Base-by-base conservation (phyloP, 2,329 filamentous ascomycete genomes). In the Xylaria sp. region DNA sequence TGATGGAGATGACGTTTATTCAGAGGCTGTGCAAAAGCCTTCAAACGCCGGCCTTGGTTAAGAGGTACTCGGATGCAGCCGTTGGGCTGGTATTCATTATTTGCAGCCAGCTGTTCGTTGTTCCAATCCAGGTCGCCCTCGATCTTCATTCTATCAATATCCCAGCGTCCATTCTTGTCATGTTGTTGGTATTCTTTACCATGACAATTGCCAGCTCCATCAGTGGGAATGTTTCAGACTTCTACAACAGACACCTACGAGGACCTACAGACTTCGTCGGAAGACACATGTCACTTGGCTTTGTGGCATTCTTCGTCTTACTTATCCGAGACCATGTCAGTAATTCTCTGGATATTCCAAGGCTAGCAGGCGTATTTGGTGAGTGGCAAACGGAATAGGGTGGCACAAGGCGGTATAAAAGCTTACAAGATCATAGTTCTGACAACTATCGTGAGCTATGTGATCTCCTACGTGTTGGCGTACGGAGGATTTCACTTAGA, bases 261-360 rank as follows among this genome's bases (percentile, higher is more conserved):
- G 76, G 77, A 10, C 76, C 78, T n/a, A 74, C 73, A 1, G 76
- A 78, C 49, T 79, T 78, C 43, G 64, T 79, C 15, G 74, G 77
- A 10, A 75, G 77, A 2, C 78, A 79, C 46, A 79, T 79, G 77
- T 76, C 78, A 10, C 72, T 79, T 15, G 78, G 78, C 1, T 79
- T 79, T 49, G 77, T 79, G 31, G 70, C 74, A 18, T 75, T 74
- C 25, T 78, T 79, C 62, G 66, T 79, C 33, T 73, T 78, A 72
- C 74, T 79, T 18, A 78, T 76, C 65, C 75, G 73, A 57, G 77
- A 79, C 31, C 77, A 78, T 18, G 67, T 78, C 54, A 63, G 69
- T 8, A 63, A 66, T 23, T 68, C 69, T 20, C 57, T 67, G 3
- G 77, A 79, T 46, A 48, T 77, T 7, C 72, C 72, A 8, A 76